Evolutionary conservation across 1,284 basidiomycete species (phyloP).

Genomic region (Melampsora americana): DNA sequence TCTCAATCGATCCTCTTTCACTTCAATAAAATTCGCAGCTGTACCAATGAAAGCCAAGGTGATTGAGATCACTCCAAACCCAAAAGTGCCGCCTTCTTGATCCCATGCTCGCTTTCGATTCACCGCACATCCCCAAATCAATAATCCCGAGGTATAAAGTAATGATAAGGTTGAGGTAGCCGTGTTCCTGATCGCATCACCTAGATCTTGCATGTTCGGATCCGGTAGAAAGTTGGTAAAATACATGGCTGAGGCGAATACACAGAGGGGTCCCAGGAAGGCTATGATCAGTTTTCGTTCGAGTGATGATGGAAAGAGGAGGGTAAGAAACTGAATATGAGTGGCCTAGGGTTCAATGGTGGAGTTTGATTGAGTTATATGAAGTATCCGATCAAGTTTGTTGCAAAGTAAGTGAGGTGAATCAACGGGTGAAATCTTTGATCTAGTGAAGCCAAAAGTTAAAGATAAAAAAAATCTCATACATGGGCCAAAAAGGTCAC

Average conservation of each 20-base stretch:
- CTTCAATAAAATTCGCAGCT: slow-evolving; percentile 77
- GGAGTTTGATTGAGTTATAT: too few species aligned
- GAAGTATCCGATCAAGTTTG: slow-evolving; percentile 3
- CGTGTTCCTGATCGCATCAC: slow-evolving; percentile 81
- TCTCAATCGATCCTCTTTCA: slow-evolving; percentile 73
- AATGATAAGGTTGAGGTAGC: slow-evolving; percentile 92
- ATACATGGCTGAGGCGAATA: slow-evolving; percentile 60
- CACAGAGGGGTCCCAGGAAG: slow-evolving; percentile 59
- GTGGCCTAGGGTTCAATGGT: slow-evolving; percentile 85
- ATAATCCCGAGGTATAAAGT: slow-evolving; percentile 81
- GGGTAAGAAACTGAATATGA: slow-evolving; percentile 94
- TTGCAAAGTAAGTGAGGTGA: neutral
- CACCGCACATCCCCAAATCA: slow-evolving; percentile 88
- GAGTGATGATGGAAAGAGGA: slow-evolving; percentile 88
- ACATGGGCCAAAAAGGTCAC: slow-evolving; percentile 45
- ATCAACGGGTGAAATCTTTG: neutral
- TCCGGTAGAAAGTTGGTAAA: slow-evolving; percentile 67
- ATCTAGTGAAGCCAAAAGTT: neutral
- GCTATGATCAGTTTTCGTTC: slow-evolving; percentile 84
- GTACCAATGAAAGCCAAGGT: slow-evolving; percentile 73
- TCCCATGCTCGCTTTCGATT: slow-evolving; percentile 86
- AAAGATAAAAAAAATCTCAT: slow-evolving; percentile 14
- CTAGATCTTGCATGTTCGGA: slow-evolving; percentile 61
- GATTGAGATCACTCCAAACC: slow-evolving; percentile 80
- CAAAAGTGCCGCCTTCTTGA: slow-evolving; percentile 76